Base-by-base conservation (phyloP, 2,329 filamentous ascomycete genomes). In the Ophiostoma novo-ulmi region DNA sequence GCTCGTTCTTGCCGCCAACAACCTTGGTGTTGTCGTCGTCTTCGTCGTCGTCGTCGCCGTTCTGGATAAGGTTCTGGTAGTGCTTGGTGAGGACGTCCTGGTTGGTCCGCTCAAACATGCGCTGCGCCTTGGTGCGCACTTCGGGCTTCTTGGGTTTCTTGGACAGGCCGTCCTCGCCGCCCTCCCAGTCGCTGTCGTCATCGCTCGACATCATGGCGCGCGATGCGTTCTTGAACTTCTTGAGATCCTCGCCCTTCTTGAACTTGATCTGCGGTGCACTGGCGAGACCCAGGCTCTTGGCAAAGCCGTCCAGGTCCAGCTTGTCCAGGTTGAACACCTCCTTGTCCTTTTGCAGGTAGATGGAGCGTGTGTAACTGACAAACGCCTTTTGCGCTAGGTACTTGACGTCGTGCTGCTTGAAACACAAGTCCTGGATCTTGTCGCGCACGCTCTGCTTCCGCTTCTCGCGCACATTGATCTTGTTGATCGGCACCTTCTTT, bases 321-420 rank as follows among this genome's bases (percentile, higher is more conserved):
- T 92, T 86, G 73, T 92, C 88, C 44, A 99, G 83, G 72, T 95
- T 87, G 81, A 99, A 99, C 1, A 96, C 86, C 20, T 94, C 91
- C 80, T 97, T 97, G 78, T 97, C 93, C 76, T 90, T 93, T 79
- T 97, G 94, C 38, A 97, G 81, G 77, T 95, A 89, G 52, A 99
- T 81, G 1, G 93, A 96, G 72, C 91, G 89, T 14, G 90, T 88
- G 79, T 98, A 97, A 73, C 91, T 94, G 75, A 94, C 90, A 76
- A 99, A 99, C 0, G 95, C 93, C 79, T 98, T 99, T 77, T 98
- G 94, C 0, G 91, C 96, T 0, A 98, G 85, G 75, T 98, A 98
- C 77, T 98, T 98, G 75, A 98, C 82, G 74, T 97, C 92, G 0
- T 93, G 90, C 74, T 97, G 92, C 79, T 97, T 92, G 82, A 98